Base-by-base conservation (phyloP, 768 basidiomycete species). In the Crucibulum laeve region DNA sequence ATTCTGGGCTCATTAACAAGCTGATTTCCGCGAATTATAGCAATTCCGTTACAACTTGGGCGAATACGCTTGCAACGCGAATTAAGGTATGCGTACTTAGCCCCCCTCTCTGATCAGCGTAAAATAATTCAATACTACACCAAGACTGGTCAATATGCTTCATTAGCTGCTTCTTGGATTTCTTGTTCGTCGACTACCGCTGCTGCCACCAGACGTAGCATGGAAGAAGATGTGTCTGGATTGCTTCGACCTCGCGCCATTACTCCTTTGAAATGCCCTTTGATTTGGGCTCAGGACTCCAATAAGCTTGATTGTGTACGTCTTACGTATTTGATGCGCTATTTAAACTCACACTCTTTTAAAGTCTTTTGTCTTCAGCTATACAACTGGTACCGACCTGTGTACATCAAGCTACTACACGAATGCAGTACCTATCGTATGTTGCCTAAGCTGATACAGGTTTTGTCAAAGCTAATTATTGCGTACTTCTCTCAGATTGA, bases 241-340 rank as follows among this genome's bases (percentile, higher is more conserved):
- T 42, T 68, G n/a, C 51, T 68, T 8, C 34, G 50, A 17, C 41
- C 54, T 19, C 58, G 60, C 5, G 56, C 59, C 13, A 61, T 73
- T 37, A 65, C 61, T 0, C 69, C 70, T 5, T 64, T 76, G 24
- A 56, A 57, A 13, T 77, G 74, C 51, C 73, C 75, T 21, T 58
- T 74, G 2, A 67, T 69, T 15, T 76, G 73, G 72, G 73, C 72
- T 13, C 44, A 58, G 36, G 74, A 78, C 38, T 55, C 72, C 4
- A 76, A 76, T 44, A 46, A 56, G 4, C 67, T 69, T 35, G 70
- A 70, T 48, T 78, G 74, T 47, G 74, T 69, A 44, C 44, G 63
- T 54, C 2, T 21, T 5, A 34, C 22, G 45, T 8, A 26, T 44
- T 5, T 17, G 39, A 44, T 17, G 37, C n/a, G 23, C 18, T 18